phyloP scores from a whole-genome alignment of 306 rosid species.

The Cicer arietinum region DNA sequence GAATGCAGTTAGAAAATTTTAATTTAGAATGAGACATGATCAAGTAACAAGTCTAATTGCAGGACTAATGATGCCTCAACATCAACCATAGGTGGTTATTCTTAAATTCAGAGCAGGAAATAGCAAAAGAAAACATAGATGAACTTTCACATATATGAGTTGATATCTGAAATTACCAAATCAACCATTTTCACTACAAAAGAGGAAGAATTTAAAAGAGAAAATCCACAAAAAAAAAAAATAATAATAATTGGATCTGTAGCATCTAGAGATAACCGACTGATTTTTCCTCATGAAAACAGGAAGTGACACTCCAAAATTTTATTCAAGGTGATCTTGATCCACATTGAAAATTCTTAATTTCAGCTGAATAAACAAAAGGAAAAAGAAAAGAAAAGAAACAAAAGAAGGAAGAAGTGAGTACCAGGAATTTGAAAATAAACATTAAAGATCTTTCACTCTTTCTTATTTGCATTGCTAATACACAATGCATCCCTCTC shows the following conservation, averaged over 20 bases:
- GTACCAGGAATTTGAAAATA: neutral
- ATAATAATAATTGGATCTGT: neutral
- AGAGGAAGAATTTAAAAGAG: neutral
- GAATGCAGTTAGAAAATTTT: neutral
- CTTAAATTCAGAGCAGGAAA: too few relatives aligned
- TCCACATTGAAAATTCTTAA: constrained; percentile 23
- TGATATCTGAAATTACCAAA: neutral
- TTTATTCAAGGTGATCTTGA: constrained; percentile 24
- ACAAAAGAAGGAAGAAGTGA: too few relatives aligned
- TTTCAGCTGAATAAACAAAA: neutral
- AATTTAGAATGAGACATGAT: constrained; percentile 8
- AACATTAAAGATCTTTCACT: neutral
- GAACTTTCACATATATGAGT: neutral
- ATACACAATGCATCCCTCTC: constrained; percentile 12
- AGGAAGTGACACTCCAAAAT: neutral
- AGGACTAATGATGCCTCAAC: constrained; percentile 1
- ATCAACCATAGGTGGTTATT: constrained; percentile 1
- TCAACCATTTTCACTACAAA: neutral
- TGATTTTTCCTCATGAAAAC: neutral
- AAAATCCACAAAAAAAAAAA: neutral
- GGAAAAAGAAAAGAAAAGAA: neutral
- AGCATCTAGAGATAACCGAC: constrained; percentile 19
- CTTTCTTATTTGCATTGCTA: neutral
- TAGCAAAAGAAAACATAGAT: too few relatives aligned
- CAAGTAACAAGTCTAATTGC: constrained; percentile 23